Evolutionary conservation across 1,139 yeast genomes (phyloP), one percentile per base, ranked within the genome.

Genomic region (Yamadazyma aaseri): DNA sequence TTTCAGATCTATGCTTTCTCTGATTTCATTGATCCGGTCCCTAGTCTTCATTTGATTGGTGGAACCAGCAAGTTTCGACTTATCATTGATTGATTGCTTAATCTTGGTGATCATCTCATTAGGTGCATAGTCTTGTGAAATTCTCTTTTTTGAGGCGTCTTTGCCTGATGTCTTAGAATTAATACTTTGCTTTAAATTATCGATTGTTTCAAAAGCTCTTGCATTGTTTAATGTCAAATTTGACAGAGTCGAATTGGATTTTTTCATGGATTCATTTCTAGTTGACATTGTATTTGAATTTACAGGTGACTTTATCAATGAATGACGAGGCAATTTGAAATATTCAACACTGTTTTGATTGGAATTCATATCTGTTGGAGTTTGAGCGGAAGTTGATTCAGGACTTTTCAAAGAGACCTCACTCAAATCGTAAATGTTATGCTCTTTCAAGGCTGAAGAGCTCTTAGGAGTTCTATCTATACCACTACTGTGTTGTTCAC

Each of bases 1-100:
- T 35, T 55, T 55, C 55, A 45, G 49, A 29, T 59, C 61, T 13
- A 60, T 55, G 25, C 63, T 50, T 20, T 56, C 60, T 36, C 65
- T 43, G 24, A 60, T 51, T 26, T 50, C 60, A 29, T 45, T 46
- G 13, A 60, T 41, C 17, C 45, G 35, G 4, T 31, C 41, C 16
- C 37, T 45, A 31, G 34, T 45, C 32, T 36, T 51, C 4, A 45
- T 20, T 6, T 38, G 15, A 18, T 41, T 47, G 9, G 24, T 38
- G 12, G 24, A 29, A 17, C 34, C 31, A 3, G 31, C 31, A 11
- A 48, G 35, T 12, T 45, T 44, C 3, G 53, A 29, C 36, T 54
- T 58, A 2, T 57, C 50, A 32, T 51, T 51, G 12, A 61, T 51
- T 2, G 65, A 56, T 12, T 45, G 44, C 32, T 53, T 52, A 10